A percentile compares a stretch with the other conserved stretches of the same genome.
These are phyloP conservation scores for Starmerella powellii DNA, from an alignment of 805 yeast genomes.

Conservation along the genomic window DNA sequence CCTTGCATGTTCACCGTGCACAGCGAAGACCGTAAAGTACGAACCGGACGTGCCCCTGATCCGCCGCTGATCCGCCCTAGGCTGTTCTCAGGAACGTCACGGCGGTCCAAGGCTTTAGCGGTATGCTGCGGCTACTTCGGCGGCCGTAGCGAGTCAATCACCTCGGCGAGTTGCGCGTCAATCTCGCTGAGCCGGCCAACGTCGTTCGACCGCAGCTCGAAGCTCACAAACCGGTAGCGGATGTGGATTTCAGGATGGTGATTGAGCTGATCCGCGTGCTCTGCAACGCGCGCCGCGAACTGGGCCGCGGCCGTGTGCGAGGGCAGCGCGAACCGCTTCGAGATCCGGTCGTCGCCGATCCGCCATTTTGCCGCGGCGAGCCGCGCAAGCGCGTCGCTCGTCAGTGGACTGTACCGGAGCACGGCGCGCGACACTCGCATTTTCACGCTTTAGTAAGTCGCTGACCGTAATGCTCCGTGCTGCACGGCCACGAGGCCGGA, in stretches of 20 bases:
- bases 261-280: slow-evolving; percentile 16
- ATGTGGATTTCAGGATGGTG: slow-evolving; percentile 23
- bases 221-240: slow-evolving; percentile 17
- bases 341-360: slow-evolving; percentile 6
- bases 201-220: slow-evolving; percentile 21
- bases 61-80: too few relatives aligned
- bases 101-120: too few relatives aligned
- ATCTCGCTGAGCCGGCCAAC: slow-evolving; percentile 11
- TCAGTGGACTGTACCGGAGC: slow-evolving; percentile 1
- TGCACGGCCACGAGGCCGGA: too few relatives aligned
- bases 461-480: too few relatives aligned
- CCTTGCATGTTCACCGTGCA: too few relatives aligned
- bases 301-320: slow-evolving; percentile 22
- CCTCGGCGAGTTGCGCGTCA: slow-evolving; percentile 19
- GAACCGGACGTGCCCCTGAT: too few relatives aligned
- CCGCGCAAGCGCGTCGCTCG: not conserved
- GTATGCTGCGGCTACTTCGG: too few relatives aligned
- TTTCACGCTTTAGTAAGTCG: too few relatives aligned
- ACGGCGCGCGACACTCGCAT: too few relatives aligned
- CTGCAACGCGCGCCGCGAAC: slow-evolving; percentile 17
- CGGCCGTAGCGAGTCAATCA: slow-evolving; percentile 9
- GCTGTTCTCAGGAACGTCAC: too few relatives aligned
- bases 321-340: slow-evolving; percentile 15
- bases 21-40: too few relatives aligned
- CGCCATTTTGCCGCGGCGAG: slow-evolving; percentile 14